Evolutionary conservation across 148 eudicot genomes (phyloP), one percentile per base, ranked within the genome.

Genomic region (Fagopyrum tataricum): DNA sequence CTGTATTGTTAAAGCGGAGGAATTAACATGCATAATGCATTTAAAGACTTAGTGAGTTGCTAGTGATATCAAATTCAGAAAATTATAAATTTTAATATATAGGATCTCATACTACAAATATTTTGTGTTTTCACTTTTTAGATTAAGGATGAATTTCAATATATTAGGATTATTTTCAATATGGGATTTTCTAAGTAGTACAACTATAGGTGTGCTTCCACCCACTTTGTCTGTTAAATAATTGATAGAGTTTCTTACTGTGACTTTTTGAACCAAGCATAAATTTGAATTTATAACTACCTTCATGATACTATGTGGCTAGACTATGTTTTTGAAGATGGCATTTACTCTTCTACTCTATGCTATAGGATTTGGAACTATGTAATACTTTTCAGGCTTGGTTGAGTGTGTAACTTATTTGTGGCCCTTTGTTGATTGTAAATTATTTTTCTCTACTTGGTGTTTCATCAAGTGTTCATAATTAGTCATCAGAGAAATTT

Each of bases 1-100:
- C 11, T 56, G 11, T 13, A 56, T 23, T 56, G 5, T 59, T 8
- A 5, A 59, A 8, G 39, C 26, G 39, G 26, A 59, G 37, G 23
- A 37, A 55, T 59, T 24, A 59, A 59, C 66, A 24, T 23, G 66
- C 66, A 59, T 59, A 59, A 20, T 23, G 66, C 69, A 64, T 64
- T 64, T 37, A 64, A 55, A 64, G 14, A 39, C 18, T 15, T 14
- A 64, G 12, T 61, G 67, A 24, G 26, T 61, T 40, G 6, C 13
- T 23, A 4, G 26, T 10, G 11, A 24, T 23, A 56, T 56, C 6
- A 4, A 4, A 12, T 24, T 11, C 14, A 24, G 11, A 52, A 46
- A 46, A 52, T n/a, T 18, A 7, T 18, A 13, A 20, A 13, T 21
- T 55, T 1, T 31, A 31, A 31, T 31, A 31, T 31, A 31, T 31